These are phyloP conservation scores for Lepiota brunneoincarnata DNA, from an alignment of 768 basidiomycete genomes.

Conservation along the genomic window DNA sequence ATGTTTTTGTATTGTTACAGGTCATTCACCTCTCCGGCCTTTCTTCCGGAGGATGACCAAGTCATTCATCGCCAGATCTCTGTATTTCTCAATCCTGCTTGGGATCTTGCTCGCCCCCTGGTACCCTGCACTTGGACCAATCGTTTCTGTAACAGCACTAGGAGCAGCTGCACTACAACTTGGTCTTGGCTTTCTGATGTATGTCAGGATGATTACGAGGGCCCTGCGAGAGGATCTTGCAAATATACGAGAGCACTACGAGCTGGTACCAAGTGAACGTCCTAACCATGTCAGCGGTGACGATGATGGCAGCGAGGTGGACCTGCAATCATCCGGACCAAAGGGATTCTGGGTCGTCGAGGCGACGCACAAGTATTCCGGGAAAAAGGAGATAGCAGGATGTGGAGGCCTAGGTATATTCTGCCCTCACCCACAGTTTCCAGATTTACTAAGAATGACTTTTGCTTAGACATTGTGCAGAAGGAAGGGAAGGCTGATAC, in stretches of 20 bases:
- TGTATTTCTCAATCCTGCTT: not conserved
- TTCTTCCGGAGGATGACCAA: not conserved
- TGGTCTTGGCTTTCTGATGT: not conserved
- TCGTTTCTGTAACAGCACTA: not conserved
- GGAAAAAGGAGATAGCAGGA: no score
- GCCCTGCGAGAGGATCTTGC: not conserved
- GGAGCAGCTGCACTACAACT: not conserved
- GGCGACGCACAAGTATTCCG: no score
- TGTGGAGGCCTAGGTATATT: no score
- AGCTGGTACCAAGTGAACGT: not conserved
- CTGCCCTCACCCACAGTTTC: no score
- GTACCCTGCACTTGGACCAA: not conserved
- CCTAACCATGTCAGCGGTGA: no score
- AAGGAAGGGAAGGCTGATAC: not conserved
- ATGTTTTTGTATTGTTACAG: not conserved
- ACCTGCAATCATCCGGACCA: not conserved
- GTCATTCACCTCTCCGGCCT: not conserved
- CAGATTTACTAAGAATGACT: no score
- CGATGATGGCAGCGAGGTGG: not conserved
- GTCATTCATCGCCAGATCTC: not conserved
- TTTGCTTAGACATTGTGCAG: not conserved
- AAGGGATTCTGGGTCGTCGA: no score
- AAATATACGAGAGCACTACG: not conserved
- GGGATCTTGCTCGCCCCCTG: not conserved
- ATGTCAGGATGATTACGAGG: not conserved